A percentile compares a stretch with the other conserved stretches of the same genome.
Evolutionary conservation across 1,284 basidiomycete species (phyloP).

Genomic region (Leccinum pallidistipes): DNA sequence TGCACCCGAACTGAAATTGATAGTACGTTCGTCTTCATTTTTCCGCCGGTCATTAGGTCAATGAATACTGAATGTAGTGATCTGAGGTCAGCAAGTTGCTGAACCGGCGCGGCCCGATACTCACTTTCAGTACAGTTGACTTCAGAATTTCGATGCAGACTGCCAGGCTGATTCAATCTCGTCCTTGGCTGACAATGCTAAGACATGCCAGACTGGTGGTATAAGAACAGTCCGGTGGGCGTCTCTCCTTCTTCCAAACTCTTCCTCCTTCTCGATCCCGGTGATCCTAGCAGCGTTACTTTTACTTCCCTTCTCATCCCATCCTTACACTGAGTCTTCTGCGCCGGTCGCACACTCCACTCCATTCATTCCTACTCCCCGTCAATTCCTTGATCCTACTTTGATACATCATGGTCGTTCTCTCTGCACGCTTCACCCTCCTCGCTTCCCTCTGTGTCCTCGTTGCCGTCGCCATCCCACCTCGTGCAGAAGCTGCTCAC

Average conservation of each 20-base stretch:
- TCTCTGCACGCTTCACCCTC: constrained; percentile 20
- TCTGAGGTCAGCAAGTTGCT: not conserved
- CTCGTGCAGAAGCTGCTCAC: constrained; percentile 23
- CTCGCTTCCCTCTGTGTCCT: constrained; percentile 26
- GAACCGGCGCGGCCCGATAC: not conserved
- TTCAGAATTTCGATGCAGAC: constrained; percentile 15
- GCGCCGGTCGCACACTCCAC: constrained; percentile 23
- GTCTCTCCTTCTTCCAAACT: constrained; percentile 5
- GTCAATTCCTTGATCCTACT: not conserved
- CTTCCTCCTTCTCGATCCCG: constrained; percentile 22
- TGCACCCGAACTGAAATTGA: not conserved
- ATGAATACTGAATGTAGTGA: not conserved
- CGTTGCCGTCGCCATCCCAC: constrained; percentile 17
- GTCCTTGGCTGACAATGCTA: constrained; percentile 22
- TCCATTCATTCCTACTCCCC: not conserved
- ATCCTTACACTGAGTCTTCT: constrained; percentile 5
- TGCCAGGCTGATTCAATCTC: constrained; percentile 10
- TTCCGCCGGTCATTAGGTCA: not conserved
- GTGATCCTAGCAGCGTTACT: constrained; percentile 25
- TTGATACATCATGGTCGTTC: constrained; percentile 17
- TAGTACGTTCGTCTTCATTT: not conserved
- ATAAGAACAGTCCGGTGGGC: constrained; percentile 22
- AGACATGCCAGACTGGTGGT: constrained; percentile 17
- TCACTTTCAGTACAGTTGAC: not conserved
- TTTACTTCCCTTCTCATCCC: not conserved